phyloP scores from a whole-genome alignment of 352 stramenopile genomes.

The Phytopythium ostracodes region DNA sequence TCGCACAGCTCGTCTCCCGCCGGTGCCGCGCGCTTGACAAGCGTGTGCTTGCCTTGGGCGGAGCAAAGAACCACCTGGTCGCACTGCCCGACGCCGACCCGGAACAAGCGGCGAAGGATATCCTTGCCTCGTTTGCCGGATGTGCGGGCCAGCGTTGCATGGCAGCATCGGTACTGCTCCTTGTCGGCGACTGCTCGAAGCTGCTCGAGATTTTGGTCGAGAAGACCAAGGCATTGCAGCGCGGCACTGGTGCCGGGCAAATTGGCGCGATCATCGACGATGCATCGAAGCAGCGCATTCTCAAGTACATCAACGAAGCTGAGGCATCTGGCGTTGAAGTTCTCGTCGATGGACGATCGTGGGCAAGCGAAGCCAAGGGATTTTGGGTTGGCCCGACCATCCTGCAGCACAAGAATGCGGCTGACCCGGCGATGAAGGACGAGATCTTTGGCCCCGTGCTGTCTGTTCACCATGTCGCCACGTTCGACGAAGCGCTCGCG shows the following conservation, averaged over 20 bases:
- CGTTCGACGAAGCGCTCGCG: slow-evolving; percentile 92
- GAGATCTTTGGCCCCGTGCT: slow-evolving; percentile 99
- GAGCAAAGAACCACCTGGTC: slow-evolving; percentile 98
- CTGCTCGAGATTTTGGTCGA: slow-evolving; percentile 87
- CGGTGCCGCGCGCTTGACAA: slow-evolving; percentile 91
- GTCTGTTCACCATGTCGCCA: slow-evolving; percentile 76
- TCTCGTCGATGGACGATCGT: slow-evolving; percentile 90
- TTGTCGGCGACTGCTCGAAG: slow-evolving; percentile 75
- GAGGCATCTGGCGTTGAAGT: slow-evolving; percentile 82
- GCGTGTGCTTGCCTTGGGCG: slow-evolving; percentile 93
- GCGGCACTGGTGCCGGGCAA: slow-evolving; percentile 89
- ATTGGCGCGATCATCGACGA: slow-evolving; percentile 95
- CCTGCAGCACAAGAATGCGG: slow-evolving; percentile 85
- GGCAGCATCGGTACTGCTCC: slow-evolving; percentile 94
- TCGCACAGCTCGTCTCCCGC: slow-evolving; percentile 92
- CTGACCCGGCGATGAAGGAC: slow-evolving; percentile 89
- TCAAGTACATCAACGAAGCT: slow-evolving; percentile 92
- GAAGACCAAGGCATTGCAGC: slow-evolving; percentile 82
- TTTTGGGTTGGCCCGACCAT: slow-evolving; percentile 96
- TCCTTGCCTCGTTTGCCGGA: slow-evolving; percentile 94
- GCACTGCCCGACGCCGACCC: slow-evolving; percentile 92
- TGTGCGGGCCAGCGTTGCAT: slow-evolving; percentile 97
- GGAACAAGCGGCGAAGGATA: slow-evolving; percentile 91
- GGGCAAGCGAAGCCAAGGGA: slow-evolving; percentile 51
- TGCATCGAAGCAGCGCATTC: slow-evolving; percentile 88